phyloP scores from a whole-genome alignment of 2,329 filamentous ascomycete species.

The Ophiostoma montium region DNA sequence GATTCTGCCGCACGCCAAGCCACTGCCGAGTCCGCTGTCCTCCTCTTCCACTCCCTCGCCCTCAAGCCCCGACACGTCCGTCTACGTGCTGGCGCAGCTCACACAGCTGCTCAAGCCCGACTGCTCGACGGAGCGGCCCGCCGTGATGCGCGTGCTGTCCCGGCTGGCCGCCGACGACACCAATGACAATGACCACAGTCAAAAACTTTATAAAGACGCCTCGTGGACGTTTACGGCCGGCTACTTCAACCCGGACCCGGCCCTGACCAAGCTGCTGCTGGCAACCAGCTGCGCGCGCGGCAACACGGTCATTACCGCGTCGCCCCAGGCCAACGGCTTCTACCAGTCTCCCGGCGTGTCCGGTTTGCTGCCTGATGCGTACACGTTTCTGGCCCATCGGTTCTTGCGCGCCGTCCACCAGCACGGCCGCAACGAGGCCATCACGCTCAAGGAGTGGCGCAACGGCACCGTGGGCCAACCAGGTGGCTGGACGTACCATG shows the following conservation, averaged over 20 bases:
- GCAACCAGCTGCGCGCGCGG: slow-evolving; percentile 46
- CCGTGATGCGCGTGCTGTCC: slow-evolving; percentile 59
- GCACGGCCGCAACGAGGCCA: slow-evolving; percentile 35
- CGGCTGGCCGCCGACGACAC: slow-evolving; percentile 41
- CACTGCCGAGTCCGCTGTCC: slow-evolving; percentile 19
- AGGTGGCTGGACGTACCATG: slow-evolving; percentile 92
- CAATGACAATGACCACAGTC: too few species aligned
- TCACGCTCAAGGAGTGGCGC: slow-evolving; percentile 78
- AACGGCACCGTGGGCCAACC: slow-evolving; percentile 66
- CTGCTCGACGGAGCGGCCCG: slow-evolving; percentile 77
- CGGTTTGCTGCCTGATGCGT: slow-evolving; percentile 80
- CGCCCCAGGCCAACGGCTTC: slow-evolving; percentile 89
- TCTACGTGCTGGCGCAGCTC: slow-evolving; percentile 81
- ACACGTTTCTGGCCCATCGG: slow-evolving; percentile 71
- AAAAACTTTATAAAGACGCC: slow-evolving; percentile 42
- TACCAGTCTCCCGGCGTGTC: slow-evolving; percentile 79
- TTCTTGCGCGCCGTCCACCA: slow-evolving; percentile 53
- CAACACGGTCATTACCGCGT: slow-evolving; percentile 82
- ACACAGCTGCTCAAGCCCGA: slow-evolving; percentile 70
- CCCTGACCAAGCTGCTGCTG: slow-evolving; percentile 67
- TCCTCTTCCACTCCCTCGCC: neutral
- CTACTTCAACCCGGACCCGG: slow-evolving; percentile 93
- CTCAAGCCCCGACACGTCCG: slow-evolving; percentile 42
- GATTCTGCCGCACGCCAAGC: slow-evolving; percentile 29
- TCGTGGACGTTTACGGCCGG: slow-evolving; percentile 95